Evolutionary conservation across 2,329 filamentous ascomycete species (phyloP), one percentile per base, ranked within the genome.

Genomic region (Fusarium sp.): DNA sequence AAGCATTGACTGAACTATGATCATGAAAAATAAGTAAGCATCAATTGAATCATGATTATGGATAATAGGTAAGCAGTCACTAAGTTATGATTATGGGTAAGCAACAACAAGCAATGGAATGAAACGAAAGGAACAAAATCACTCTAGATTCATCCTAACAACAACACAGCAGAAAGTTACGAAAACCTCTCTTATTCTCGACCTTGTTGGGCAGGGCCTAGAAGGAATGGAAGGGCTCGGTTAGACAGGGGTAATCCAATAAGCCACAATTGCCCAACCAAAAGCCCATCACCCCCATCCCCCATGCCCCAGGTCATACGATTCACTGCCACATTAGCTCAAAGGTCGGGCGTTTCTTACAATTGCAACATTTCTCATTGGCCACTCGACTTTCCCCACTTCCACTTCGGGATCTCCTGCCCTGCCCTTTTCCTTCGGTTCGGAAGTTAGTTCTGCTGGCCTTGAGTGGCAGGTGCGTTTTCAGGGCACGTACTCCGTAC

Each of bases 291-390:
- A 10, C 26, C 24, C 24, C n/a, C 48, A 22, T 43, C 20, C 51
- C 26, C 45, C 20, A 43, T 50, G 28, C 20, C 35, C 28, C 48
- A 65, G 55, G 67, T 72, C 72, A 70, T 74, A 72, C 72, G 72
- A 74, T 72, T 71, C 69, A 73, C 72, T 70, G 67, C 72, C 71
- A 74, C 72, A 74, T 73, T 70, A 61, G 62, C 69, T 56, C 67
- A 74, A 74, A 65, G 28, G 65, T 74, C 70, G 52, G 59, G 56
- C 26, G 71, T 62, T 74, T 74, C 63, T 74, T 54, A 73, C 72
- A 70, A 74, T 59, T 62, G 37, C 17, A 19, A 22, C 7, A 24
- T 20, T 37, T 33, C 6, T 58, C 54, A 71, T 71, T 74, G 71
- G 71, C 5, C 41, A 39, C n/a, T 4, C 5, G 17, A 2, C 13